Evolutionary conservation across 192 early-diverging fungal genomes (phyloP).

Genomic region (Podila epigama): DNA sequence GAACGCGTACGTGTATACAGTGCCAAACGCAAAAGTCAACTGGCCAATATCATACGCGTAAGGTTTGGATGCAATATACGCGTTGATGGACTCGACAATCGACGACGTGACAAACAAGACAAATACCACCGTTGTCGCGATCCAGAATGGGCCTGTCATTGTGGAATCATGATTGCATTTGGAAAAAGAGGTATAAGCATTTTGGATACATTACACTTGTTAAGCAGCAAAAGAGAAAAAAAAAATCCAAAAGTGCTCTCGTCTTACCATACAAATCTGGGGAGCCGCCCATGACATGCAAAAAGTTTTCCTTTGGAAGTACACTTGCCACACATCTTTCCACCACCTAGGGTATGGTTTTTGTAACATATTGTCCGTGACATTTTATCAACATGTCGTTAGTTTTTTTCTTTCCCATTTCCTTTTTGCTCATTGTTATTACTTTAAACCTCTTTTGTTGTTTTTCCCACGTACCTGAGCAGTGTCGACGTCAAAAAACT

Average conservation of each 20-base stretch:
- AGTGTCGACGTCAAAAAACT: constrained; percentile 93
- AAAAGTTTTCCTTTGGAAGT: constrained; percentile 78
- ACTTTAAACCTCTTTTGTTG: no score
- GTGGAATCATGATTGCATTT: no score
- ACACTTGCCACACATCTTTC: constrained; percentile 73
- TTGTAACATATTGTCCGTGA: neutral
- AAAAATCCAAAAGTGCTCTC: no score
- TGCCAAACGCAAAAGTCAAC: constrained; percentile 81
- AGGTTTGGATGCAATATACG: constrained; percentile 56
- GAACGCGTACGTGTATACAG: constrained; percentile 85
- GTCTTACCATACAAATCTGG: constrained; percentile 91
- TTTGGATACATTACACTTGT: no score
- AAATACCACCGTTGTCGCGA: constrained; percentile 94
- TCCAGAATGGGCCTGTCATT: constrained; percentile 94
- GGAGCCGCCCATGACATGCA: constrained; percentile 81
- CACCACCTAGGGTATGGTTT: no score
- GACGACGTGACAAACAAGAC: constrained; percentile 91
- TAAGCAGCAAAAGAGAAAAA: no score
- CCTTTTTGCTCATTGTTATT: no score
- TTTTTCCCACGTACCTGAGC: neutral
- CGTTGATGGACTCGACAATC: constrained; percentile 83
- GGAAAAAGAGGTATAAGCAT: no score
- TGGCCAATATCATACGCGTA: constrained; percentile 82
- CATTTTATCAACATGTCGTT: constrained; percentile 2
- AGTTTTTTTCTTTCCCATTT: no score